These are phyloP conservation scores for Sungouiozyma intestinalis DNA, from an alignment of 805 yeast species.

Conservation along the genomic window DNA sequence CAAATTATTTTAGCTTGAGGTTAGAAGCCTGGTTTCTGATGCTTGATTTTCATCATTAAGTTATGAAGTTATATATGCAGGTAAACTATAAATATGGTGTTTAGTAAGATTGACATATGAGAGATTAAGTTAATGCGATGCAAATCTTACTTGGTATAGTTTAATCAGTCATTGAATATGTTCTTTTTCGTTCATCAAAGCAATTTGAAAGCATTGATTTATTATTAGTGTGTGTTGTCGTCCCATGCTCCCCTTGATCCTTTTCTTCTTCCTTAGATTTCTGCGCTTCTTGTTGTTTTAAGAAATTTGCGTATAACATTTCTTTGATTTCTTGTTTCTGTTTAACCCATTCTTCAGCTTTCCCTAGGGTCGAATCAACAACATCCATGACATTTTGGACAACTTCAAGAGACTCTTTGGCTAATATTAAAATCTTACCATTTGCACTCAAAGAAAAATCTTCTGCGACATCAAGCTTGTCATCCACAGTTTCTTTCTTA, in stretches of 20 bases:
- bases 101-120: background rate
- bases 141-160: background rate
- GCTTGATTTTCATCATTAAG: background rate
- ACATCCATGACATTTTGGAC: slow-evolving; percentile 71
- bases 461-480: slow-evolving; percentile 2
- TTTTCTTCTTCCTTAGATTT: slow-evolving; percentile 32
- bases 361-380: slow-evolving; percentile 72
- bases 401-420: slow-evolving; percentile 85
- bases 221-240: background rate
- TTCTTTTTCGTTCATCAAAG: background rate
- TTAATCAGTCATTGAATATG: background rate
- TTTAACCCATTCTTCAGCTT: slow-evolving; percentile 78
- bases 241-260: slow-evolving; percentile 29
- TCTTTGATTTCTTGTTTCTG: slow-evolving; percentile 33
- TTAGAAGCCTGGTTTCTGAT: background rate
- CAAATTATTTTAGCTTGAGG: no score
- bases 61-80: background rate
- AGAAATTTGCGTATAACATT: slow-evolving; percentile 16
- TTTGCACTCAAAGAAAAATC: slow-evolving; percentile 35
- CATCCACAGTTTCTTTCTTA: background rate
- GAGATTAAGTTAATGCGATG: background rate
- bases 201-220: background rate
- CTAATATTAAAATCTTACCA: slow-evolving; percentile 67
- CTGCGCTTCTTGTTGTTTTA: slow-evolving; percentile 3
- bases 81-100: background rate